phyloP scores from a whole-genome alignment of 2,329 filamentous ascomycete species.

The Phaeosphaeriaceae sp. region DNA sequence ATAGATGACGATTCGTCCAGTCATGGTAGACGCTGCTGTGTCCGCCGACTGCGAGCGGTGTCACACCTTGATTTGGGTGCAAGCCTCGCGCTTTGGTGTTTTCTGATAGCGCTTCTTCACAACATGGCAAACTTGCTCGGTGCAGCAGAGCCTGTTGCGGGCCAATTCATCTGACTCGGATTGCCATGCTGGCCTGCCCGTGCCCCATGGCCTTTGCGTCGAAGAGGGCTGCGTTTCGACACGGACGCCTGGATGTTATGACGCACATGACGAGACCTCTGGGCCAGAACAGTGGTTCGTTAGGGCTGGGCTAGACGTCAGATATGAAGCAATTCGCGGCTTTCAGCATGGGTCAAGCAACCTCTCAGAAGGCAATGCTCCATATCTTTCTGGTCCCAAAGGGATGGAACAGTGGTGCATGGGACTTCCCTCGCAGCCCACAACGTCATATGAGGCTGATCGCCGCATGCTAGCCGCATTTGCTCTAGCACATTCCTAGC shows the following conservation, averaged over 20 bases:
- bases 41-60: constrained; percentile 7
- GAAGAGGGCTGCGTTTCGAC: neutral
- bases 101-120: neutral
- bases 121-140: constrained; percentile 3
- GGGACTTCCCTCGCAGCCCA: constrained; percentile 15
- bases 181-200: neutral
- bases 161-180: neutral
- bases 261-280: constrained; percentile 5
- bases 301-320: constrained; percentile 5
- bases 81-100: neutral
- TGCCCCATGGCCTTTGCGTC: neutral
- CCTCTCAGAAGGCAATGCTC: neutral
- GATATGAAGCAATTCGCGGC: constrained; percentile 6
- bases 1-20: constrained; percentile 13
- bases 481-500: neutral
- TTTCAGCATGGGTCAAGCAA: neutral
- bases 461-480: neutral
- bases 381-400: constrained; percentile 12
- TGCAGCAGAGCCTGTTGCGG: neutral
- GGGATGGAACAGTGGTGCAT: constrained; percentile 13
- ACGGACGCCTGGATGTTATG: neutral
- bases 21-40: neutral
- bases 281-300: neutral
- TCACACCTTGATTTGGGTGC: constrained; percentile 1
- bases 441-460: constrained; percentile 26